Conservation (phyloP, 305 asterid species). For the Solanum hybrid region DNA sequence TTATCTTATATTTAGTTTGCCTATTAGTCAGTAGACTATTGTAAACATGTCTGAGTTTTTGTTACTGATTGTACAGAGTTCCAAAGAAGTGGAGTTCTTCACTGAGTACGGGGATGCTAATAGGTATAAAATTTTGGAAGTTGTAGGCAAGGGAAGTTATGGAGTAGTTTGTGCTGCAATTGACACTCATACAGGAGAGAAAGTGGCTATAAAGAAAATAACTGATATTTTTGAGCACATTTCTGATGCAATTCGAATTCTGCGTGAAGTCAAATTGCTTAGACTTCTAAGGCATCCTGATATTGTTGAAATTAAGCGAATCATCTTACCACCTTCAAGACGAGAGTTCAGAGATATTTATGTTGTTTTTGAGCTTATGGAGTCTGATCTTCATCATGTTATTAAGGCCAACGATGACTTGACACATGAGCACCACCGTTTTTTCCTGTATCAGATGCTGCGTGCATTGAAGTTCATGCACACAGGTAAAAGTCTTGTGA, state of each 20-base stretch:
- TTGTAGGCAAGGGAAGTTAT: slow-evolving; percentile 94
- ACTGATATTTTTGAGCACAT: slow-evolving; percentile 79
- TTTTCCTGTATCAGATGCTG: slow-evolving; percentile 92
- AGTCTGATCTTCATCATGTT: slow-evolving; percentile 98
- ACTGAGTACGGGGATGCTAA: slow-evolving; percentile 89
- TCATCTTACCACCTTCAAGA: slow-evolving; percentile 87
- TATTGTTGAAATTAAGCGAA: slow-evolving; percentile 89
- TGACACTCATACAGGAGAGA: slow-evolving; percentile 87
- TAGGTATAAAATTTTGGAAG: slow-evolving; percentile 81
- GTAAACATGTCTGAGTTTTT: background rate
- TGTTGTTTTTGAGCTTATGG: slow-evolving; percentile 98
- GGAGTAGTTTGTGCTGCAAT: slow-evolving; percentile 97
- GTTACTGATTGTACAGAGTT: slow-evolving; percentile 29
- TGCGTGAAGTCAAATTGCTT: slow-evolving; percentile 92
- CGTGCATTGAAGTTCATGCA: slow-evolving; percentile 92
- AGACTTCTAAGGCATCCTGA: slow-evolving; percentile 93
- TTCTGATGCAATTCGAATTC: slow-evolving; percentile 85
- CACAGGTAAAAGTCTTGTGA: slow-evolving; percentile 45
- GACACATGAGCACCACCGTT: slow-evolving; percentile 88
- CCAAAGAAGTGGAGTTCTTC: slow-evolving; percentile 67
- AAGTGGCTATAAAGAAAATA: slow-evolving; percentile 94
- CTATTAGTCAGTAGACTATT: background rate
- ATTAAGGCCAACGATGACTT: slow-evolving; percentile 95
- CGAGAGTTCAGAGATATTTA: slow-evolving; percentile 84
- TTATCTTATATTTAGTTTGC: background rate